Conservation (phyloP, 2,329 filamentous ascomycete genomes). For the Plenodomus lindquistii region DNA sequence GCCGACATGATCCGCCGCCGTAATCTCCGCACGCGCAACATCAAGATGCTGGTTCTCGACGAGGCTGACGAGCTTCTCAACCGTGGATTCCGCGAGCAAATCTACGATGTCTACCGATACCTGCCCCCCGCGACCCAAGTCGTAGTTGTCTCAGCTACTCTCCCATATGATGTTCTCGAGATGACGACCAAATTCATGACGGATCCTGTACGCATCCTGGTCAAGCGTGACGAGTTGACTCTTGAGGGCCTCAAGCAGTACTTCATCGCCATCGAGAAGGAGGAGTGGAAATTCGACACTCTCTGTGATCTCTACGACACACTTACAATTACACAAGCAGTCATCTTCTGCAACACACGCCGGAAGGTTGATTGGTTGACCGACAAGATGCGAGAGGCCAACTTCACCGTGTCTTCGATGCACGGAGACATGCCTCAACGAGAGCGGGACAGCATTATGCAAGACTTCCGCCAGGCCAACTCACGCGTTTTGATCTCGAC, state of each 20-base stretch:
- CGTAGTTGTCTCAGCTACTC: slow-evolving; percentile 94
- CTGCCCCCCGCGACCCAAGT: slow-evolving; percentile 96
- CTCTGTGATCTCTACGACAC: slow-evolving; percentile 99
- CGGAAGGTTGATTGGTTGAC: slow-evolving; percentile 99
- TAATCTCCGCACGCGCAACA: slow-evolving; percentile 72
- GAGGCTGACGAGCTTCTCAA: slow-evolving; percentile 82
- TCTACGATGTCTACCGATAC: slow-evolving; percentile 98
- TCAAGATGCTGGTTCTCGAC: slow-evolving; percentile 79
- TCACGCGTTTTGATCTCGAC: slow-evolving; percentile 95
- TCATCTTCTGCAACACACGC: slow-evolving; percentile 99
- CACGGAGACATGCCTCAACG: slow-evolving; percentile 99
- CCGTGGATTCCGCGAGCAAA: slow-evolving; percentile 95
- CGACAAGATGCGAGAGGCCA: slow-evolving; percentile 98
- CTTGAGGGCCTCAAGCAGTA: slow-evolving; percentile 98
- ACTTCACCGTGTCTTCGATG: slow-evolving; percentile 99
- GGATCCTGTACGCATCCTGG: slow-evolving; percentile 91
- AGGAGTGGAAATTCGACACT: slow-evolving; percentile 99
- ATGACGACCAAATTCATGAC: slow-evolving; percentile 99
- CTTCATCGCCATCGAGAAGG: slow-evolving; percentile 98
- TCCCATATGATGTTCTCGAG: slow-evolving; percentile 96
- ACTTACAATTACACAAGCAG: slow-evolving; percentile 95
- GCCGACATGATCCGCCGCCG: slow-evolving; percentile 80
- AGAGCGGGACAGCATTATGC: slow-evolving; percentile 98
- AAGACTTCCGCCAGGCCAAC: slow-evolving; percentile 96
- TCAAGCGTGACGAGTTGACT: slow-evolving; percentile 98